phyloP scores from a whole-genome alignment of 2,329 filamentous ascomycete genomes.

The Chlorencoelia australis region DNA sequence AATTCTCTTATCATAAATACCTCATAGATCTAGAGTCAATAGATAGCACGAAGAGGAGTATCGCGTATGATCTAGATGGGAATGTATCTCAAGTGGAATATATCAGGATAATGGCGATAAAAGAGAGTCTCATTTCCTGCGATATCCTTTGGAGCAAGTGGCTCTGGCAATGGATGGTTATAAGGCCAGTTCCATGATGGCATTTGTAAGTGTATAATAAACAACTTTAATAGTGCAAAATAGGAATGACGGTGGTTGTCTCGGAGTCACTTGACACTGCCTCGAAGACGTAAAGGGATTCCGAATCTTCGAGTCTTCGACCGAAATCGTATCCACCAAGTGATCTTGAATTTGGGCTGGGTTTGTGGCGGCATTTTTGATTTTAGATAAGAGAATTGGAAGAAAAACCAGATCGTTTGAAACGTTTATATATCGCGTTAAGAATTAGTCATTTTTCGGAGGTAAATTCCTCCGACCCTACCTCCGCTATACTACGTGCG shows the following conservation, averaged over 20 bases:
- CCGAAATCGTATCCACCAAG: constrained; percentile 7
- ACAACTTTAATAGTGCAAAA: constrained; percentile 2
- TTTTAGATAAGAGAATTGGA: background rate
- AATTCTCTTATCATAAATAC: constrained; percentile 8
- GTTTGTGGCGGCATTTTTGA: constrained; percentile 2
- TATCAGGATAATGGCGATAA: constrained; percentile 5
- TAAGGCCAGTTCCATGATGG: constrained; percentile 6
- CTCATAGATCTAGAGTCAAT: constrained; percentile 26
- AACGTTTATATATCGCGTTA: no score
- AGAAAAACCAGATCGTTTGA: background rate
- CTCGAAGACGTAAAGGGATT: constrained; percentile 4
- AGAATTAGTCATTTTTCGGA: no score
- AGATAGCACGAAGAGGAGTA: constrained; percentile 24
- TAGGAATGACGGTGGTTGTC: background rate
- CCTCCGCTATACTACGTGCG: no score
- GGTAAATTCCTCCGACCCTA: no score
- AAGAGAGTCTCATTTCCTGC: constrained; percentile 5
- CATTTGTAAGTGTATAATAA: constrained; percentile 1
- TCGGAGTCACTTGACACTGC: constrained; percentile 1
- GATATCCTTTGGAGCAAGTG: constrained; percentile 6
- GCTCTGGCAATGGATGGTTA: constrained; percentile 4
- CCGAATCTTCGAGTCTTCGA: constrained; percentile 2
- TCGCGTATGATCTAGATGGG: constrained; percentile 24
- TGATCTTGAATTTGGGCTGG: constrained; percentile 6
- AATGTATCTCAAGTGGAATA: constrained; percentile 21